A percentile compares a stretch with the other conserved stretches of the same genome.
Conservation (phyloP, 345 rosid genomes). For the Citrus glauca region DNA sequence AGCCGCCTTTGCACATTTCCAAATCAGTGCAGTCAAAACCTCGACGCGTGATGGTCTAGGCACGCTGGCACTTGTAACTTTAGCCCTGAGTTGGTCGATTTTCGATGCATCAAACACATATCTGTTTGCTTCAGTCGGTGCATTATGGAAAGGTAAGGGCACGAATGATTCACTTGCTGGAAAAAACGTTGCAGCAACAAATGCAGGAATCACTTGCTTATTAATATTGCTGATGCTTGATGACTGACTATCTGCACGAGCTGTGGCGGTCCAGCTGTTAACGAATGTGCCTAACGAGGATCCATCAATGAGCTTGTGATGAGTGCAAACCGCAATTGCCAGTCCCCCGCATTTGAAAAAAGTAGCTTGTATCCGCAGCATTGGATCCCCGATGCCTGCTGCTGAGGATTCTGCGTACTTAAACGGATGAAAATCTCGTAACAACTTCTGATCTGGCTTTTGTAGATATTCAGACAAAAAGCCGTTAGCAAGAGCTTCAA, state of each 20-base stretch:
- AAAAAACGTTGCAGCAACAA: neutral
- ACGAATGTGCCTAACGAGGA: neutral
- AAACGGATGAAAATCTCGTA: constrained; percentile 18
- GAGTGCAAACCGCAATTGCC: neutral
- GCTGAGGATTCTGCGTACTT: neutral
- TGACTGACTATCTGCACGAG: neutral
- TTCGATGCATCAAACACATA: constrained; percentile 13
- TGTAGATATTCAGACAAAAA: constrained; percentile 4
- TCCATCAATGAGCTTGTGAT: neutral
- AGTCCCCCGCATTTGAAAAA: neutral
- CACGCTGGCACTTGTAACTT: constrained; percentile 6
- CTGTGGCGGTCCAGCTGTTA: neutral
- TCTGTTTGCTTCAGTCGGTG: neutral
- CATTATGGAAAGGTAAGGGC: no score
- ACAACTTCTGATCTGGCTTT: neutral
- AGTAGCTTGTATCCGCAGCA: neutral
- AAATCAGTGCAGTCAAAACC: constrained; percentile 23
- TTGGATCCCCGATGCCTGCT: neutral
- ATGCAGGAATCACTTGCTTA: neutral
- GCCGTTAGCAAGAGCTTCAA: constrained; percentile 19
- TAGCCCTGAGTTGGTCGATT: constrained; percentile 22
- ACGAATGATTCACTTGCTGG: neutral
- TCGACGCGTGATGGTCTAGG: constrained; percentile 29
- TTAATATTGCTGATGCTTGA: no score
- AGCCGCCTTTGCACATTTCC: constrained; percentile 16